These are phyloP conservation scores for Peronospora belbahrii DNA, from an alignment of 352 stramenopile species.

Conservation along the genomic window DNA sequence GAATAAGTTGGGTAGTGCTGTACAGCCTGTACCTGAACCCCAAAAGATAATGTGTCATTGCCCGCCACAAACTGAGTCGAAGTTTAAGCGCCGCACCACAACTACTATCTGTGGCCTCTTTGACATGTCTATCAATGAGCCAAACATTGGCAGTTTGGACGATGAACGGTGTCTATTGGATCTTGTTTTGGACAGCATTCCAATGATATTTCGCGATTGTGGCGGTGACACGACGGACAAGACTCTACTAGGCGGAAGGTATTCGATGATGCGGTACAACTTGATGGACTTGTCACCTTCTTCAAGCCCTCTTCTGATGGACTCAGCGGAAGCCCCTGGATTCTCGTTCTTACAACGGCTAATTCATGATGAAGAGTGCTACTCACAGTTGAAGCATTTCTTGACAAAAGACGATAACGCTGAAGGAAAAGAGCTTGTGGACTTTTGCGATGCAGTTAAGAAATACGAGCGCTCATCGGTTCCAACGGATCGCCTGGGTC, in stretches of 20 bases:
- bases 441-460: constrained; percentile 80
- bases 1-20: constrained; percentile 34
- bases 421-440: constrained; percentile 56
- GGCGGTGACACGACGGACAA: constrained; percentile 82
- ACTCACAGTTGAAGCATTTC: constrained; percentile 71
- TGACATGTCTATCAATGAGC: constrained; percentile 61
- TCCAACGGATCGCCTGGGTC: constrained; percentile 60
- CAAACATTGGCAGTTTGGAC: constrained; percentile 72
- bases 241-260: constrained; percentile 72
- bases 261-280: constrained; percentile 70
- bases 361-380: constrained; percentile 86
- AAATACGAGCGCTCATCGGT: constrained; percentile 69
- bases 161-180: constrained; percentile 72
- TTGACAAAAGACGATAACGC: constrained; percentile 50
- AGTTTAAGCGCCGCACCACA: constrained; percentile 27
- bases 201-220: constrained; percentile 82
- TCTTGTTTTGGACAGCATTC: constrained; percentile 76
- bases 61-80: constrained; percentile 22
- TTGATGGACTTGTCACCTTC: constrained; percentile 43
- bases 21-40: constrained; percentile 13
- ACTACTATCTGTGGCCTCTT: constrained; percentile 68
- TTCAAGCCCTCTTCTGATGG: constrained; percentile 49
- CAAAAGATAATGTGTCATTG: constrained; percentile 27
- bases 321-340: constrained; percentile 50
- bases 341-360: constrained; percentile 85